Percentiles rank a stretch among this genome's conserved stretches.
These are phyloP conservation scores for Akanthomyces muscarius DNA, from an alignment of 2,329 filamentous ascomycete genomes.

Conservation along the genomic window DNA sequence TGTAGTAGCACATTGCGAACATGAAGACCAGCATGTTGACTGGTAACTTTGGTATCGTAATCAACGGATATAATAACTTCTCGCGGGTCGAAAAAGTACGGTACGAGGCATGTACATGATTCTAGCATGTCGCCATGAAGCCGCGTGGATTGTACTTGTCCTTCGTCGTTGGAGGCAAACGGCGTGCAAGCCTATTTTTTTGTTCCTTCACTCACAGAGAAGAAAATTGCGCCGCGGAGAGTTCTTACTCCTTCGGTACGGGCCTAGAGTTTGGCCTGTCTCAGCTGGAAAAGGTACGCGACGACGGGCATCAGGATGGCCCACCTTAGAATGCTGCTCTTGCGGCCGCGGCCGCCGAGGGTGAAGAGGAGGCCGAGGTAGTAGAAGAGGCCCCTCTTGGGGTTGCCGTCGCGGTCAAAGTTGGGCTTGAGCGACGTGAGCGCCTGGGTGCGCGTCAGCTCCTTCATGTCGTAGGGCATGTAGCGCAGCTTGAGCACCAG, in stretches of 20 bases:
- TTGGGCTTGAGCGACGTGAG: conserved; percentile 47
- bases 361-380: conserved; percentile 49
- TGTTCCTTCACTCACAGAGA: no score
- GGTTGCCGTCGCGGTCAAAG: conserved; percentile 58
- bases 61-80: background rate
- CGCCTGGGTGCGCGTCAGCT: conserved; percentile 42
- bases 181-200: no score
- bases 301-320: conserved; percentile 37
- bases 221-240: no score
- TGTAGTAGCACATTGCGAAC: background rate
- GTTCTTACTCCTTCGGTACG: conserved; percentile 23
- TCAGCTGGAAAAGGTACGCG: conserved; percentile 31
- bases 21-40: background rate
- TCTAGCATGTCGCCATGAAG: no score
- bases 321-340: conserved; percentile 52
- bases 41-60: background rate
- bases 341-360: conserved; percentile 47
- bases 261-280: conserved; percentile 31
- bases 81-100: no score
- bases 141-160: no score
- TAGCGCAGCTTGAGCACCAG: conserved; percentile 63
- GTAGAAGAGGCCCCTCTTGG: conserved; percentile 48
- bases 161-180: no score
- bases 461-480: conserved; percentile 52
- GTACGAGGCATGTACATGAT: no score